Evolutionary conservation across 257 asterid genomes (phyloP), one percentile per base, ranked within the genome.

Genomic region (Nicotiana paniculata): DNA sequence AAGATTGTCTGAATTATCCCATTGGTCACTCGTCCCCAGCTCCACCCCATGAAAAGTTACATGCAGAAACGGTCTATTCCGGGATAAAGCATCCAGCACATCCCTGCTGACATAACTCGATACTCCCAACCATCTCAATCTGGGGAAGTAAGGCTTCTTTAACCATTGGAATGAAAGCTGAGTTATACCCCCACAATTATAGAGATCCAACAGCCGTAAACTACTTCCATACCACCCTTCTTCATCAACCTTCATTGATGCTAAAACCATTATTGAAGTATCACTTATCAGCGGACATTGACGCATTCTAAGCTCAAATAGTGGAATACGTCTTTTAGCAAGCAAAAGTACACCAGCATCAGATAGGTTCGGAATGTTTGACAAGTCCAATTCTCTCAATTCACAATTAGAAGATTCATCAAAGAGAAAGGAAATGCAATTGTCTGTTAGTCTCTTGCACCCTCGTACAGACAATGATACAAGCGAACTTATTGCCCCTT

Each of bases 251-350:
- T 88, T 89, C 97, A 94, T 93, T 1, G 98, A 94, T 30, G 97
- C 99, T 78, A 96, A 77, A 26, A 95, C 96, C 87, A 93, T 92
- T 17, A 96, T 89, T 28, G 99, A 91, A 54, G 92, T 89, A 81
- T 96, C 98, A 3, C 99, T 96, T 46, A 96, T 90, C 28, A 91
- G 89, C 26, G 97, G 99, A 70, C 99, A 96, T 63, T 94, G 99
- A 51, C 99, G 89, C 87, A 96, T n/a, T 15, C 98, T 92, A 3
- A 96, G 97, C 91, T 92, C 97, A 9, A 87, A 77, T 79, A 96
- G 57, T 2, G 97, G 97, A 65, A 92, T 79, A 2, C 86, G 95
- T 46, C 89, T 90, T 83, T 88, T 91, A 16, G 95, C 97, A 53
- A 96, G 91, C 55, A 63, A 51, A 81, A 96, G 92, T 67, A 96